Conservation (phyloP, 495 filamentous ascomycete species). For the Xylaria palmicola region DNA sequence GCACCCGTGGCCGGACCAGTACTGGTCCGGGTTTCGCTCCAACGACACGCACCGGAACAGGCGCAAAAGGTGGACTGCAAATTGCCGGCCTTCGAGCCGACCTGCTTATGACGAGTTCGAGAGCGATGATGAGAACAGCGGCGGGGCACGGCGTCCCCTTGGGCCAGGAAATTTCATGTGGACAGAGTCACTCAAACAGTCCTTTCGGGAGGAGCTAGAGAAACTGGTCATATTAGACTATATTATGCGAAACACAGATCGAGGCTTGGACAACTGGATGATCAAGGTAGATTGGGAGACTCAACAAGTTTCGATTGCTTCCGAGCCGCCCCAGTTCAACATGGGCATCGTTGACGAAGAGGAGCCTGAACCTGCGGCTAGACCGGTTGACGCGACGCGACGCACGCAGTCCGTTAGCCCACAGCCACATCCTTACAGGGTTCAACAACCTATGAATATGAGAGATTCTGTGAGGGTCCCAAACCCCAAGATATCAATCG, state of each 20-base stretch:
- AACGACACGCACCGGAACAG: constrained; percentile 70
- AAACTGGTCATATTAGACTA: constrained; percentile 98
- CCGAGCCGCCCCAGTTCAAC: constrained; percentile 73
- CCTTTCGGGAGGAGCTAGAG: constrained; percentile 92
- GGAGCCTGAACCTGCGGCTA: constrained; percentile 55
- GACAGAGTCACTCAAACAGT: constrained; percentile 85
- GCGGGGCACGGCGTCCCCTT: constrained; percentile 32
- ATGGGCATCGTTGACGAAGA: constrained; percentile 46
- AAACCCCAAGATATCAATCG: constrained; percentile 69
- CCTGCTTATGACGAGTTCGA: constrained; percentile 64
- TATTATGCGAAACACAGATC: constrained; percentile 98
- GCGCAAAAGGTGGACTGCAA: constrained; percentile 74
- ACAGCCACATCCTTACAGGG: constrained; percentile 65
- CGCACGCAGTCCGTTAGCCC: constrained; percentile 44
- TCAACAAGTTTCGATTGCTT: constrained; percentile 78
- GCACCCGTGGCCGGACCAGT: constrained; percentile 97
- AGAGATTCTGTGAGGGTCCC: constrained; percentile 50
- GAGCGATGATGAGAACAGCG: constrained; percentile 53
- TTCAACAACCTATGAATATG: constrained; percentile 83
- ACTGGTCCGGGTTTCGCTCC: constrained; percentile 70
- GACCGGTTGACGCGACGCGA: constrained; percentile 55
- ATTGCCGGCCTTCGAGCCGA: constrained; percentile 70
- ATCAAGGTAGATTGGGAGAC: constrained; percentile 87
- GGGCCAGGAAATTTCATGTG: constrained; percentile 67
- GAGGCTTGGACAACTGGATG: constrained; percentile 99